These are phyloP conservation scores for Microstroma glucosiphilum DNA, from an alignment of 1,284 basidiomycete species.

Conservation along the genomic window DNA sequence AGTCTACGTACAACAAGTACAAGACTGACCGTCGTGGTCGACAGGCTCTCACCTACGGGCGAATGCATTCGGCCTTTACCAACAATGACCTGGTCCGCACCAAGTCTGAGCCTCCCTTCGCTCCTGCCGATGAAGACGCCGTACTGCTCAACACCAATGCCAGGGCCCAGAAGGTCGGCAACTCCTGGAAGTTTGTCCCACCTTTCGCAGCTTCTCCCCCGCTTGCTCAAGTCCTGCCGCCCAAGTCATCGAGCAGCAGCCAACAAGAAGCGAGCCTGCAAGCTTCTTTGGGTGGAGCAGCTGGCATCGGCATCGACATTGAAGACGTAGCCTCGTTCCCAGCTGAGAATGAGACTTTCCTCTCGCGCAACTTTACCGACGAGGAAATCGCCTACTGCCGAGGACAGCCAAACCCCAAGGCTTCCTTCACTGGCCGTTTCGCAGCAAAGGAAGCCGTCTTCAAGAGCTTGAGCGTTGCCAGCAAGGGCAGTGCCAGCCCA, in stretches of 20 bases:
- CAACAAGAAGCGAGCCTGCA: slow-evolving; percentile 30
- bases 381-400: slow-evolving; percentile 81
- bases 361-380: slow-evolving; percentile 85
- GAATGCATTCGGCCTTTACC: slow-evolving; percentile 44
- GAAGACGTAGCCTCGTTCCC: slow-evolving; percentile 91
- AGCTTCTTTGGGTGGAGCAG: slow-evolving; percentile 58
- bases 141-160: slow-evolving; percentile 91
- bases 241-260: slow-evolving; percentile 30
- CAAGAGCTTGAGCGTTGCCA: slow-evolving; percentile 87
- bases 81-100: slow-evolving; percentile 64
- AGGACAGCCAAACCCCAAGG: slow-evolving; percentile 73
- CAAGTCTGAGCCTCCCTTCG: slow-evolving; percentile 90
- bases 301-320: slow-evolving; percentile 61
- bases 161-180: slow-evolving; percentile 53
- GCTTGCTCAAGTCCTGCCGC: slow-evolving; percentile 20
- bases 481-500: slow-evolving; percentile 82
- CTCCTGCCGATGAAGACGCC: slow-evolving; percentile 74
- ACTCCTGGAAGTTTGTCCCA: slow-evolving; percentile 37
- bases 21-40: slow-evolving; percentile 47
- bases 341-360: slow-evolving; percentile 79
- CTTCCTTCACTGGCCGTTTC: slow-evolving; percentile 95
- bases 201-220: slow-evolving; percentile 30
- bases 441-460: slow-evolving; percentile 96
- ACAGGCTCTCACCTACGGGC: slow-evolving; percentile 39
- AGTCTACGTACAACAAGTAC: slow-evolving; percentile 70